Base-by-base conservation (phyloP, 805 yeast species). In the Yarrowia deformans region DNA sequence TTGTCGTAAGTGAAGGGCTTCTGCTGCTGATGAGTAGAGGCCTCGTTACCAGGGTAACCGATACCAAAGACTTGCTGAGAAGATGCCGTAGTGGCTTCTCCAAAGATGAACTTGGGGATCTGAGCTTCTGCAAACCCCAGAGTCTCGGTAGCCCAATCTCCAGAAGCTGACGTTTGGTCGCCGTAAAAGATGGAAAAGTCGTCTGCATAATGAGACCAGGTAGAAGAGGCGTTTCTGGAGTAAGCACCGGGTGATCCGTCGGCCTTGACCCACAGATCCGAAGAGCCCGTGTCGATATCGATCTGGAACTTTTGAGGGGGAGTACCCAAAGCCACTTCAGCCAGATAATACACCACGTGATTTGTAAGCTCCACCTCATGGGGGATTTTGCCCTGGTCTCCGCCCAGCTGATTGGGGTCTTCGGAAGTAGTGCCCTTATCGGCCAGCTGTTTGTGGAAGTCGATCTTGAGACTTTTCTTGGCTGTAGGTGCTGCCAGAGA, bases 221-320 rank as follows among this genome's bases (percentile, higher is more conserved):
- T 72, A 8, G 74, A 69, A 9, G 77, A 73, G 18, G 39, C 13
- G 18, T 42, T 55, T 8, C 67, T 42, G 19, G 60, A 40, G 46
- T 40, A 69, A 8, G 50, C 40, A 6, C 71, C 68, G 46, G 50
- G n/a, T 3, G 68, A 8, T 6, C 49, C 69, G 18, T 56, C 23
- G 8, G 69, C 69, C 6, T 72, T 34, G 42, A 88, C 84, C 90
- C 90, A 88, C 54, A 88, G 75, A 75, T 88, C 92, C 0, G 90
- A 83, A 0, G 91, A 88, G 1, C 92, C 92, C 1, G 92, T 88
- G 74, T 89, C 93, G 18, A 88, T 75, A 56, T 87, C 76, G 5
- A 88, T 85, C 7, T 80, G 80, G 4, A 88, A 79, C 16, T 79
- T 76, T 73, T 88, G 88, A 0, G 80, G 74, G 1, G 87, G 83